Base-by-base conservation (phyloP, 2,329 filamentous ascomycete genomes). In the Shiraia bambusicola region DNA sequence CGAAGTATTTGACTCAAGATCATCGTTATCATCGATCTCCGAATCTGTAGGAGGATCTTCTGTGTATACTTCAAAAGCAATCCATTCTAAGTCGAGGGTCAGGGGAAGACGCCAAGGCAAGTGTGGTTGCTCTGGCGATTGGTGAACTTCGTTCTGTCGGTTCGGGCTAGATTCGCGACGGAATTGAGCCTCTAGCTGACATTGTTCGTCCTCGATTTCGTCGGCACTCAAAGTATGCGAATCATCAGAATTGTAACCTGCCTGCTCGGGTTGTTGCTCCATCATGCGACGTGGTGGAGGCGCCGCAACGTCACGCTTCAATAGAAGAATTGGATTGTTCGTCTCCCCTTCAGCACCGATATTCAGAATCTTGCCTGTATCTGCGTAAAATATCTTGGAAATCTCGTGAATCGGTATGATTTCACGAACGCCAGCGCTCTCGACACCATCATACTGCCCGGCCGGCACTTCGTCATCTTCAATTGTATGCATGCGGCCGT, bases 361-460 rank as follows among this genome's bases (percentile, higher is more conserved):
- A 47, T 95, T 95, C 17, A 96, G 75, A 8, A 96, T 88, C 54
- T 88, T 88, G 13, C 90, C 90, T 0, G 88, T 94, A 53, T 95
- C 88, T 1, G 90, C 89, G 59, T 95, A 96, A 69, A 95, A 95
- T 24, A 95, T 88, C 61, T 94, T 95, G 5, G 89, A 87, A 4
- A 95, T 79, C 58, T 88, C 80, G 59, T 88, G 83, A 14, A 88
- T 79, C 1, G 85, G 85, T 12, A 88, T 70, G 27, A 80, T 73
- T 52, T 87, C 82, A 33, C 84, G 74, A 19, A 87, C 78, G 2
- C 85, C 85, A 11, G 85, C 84, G 10, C 74, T 66, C 3, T 65
- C 47, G 24, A 88, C 74, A 33, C 80, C 82, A 49, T 84, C 82
- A 50, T 79, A 87, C 0, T 72, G 72, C 2, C 75, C 75, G 6